phyloP scores from a whole-genome alignment of 768 basidiomycete genomes.

The Leccinum rimulosum region DNA sequence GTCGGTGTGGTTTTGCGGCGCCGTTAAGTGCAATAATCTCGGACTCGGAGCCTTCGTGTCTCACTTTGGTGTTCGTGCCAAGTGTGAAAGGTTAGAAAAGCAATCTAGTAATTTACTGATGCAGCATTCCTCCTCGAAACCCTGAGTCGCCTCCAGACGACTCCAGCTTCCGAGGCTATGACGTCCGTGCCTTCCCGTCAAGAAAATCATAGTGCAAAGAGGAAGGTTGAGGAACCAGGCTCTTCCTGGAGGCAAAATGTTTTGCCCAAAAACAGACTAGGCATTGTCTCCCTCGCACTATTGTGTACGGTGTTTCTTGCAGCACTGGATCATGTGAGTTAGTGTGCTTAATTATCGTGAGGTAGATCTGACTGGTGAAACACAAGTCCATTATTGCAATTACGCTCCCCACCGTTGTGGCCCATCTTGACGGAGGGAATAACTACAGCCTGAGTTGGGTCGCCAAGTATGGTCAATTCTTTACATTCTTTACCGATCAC shows the following conservation, averaged over 20 bases:
- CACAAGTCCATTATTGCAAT: conserved; percentile 60
- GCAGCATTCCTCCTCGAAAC: background rate
- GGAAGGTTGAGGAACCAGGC: conserved; percentile 30
- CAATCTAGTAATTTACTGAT: background rate
- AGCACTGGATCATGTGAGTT: conserved; percentile 53
- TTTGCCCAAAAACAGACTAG: too few species aligned
- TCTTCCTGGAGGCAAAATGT: conserved; percentile 49
- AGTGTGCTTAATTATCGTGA: background rate
- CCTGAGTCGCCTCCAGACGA: background rate
- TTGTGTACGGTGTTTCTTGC: conserved; percentile 31
- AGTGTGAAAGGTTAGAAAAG: background rate
- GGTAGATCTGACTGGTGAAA: background rate
- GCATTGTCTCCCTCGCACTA: conserved; percentile 18
- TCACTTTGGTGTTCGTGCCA: background rate
- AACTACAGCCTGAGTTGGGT: conserved; percentile 73
- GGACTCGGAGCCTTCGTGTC: background rate
- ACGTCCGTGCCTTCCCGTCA: background rate
- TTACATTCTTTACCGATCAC: conserved; percentile 2
- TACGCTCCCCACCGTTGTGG: conserved; percentile 68
- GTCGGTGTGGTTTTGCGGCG: background rate
- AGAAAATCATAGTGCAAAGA: background rate
- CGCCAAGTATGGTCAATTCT: conserved; percentile 39
- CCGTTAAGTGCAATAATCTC: background rate
- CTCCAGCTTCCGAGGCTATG: background rate
- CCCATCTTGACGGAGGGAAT: conserved; percentile 56